These are phyloP conservation scores for Pyricularia grisea DNA, from an alignment of 2,329 filamentous ascomycete genomes.

Conservation along the genomic window DNA sequence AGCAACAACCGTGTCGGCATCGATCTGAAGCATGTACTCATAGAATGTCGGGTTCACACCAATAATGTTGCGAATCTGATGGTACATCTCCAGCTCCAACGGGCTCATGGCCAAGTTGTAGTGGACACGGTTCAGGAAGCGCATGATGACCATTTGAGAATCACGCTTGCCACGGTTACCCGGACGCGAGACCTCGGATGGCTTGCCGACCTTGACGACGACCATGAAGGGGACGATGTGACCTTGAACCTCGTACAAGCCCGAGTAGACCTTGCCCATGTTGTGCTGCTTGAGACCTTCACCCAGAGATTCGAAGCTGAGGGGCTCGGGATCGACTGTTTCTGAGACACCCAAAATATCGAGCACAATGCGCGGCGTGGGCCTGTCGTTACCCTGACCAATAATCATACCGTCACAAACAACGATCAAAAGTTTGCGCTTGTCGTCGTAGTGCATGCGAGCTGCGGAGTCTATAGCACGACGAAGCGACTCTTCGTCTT, in stretches of 20 bases:
- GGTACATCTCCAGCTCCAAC: conserved; percentile 94
- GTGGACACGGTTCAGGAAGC: conserved; percentile 96
- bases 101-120: conserved; percentile 91
- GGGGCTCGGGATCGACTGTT: conserved; percentile 84
- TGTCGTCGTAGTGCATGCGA: conserved; percentile 94
- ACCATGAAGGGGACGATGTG: conserved; percentile 98
- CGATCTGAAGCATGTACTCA: conserved; percentile 94
- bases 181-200: conserved; percentile 87
- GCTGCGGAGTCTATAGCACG: conserved; percentile 95
- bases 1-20: conserved; percentile 89
- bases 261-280: conserved; percentile 98
- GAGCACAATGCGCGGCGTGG: conserved; percentile 89
- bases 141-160: conserved; percentile 91
- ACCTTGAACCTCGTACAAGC: conserved; percentile 93
- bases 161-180: conserved; percentile 99
- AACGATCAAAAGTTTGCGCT: conserved; percentile 87
- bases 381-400: conserved; percentile 92
- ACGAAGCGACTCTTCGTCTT: conserved; percentile 94
- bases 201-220: conserved; percentile 94
- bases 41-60: conserved; percentile 96
- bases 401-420: conserved; percentile 99
- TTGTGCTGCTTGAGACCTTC: conserved; percentile 98
- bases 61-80: conserved; percentile 98
- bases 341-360: conserved; percentile 95
- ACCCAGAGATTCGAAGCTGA: conserved; percentile 93